Evolutionary conservation across 2,329 filamentous ascomycete genomes (phyloP), one percentile per base, ranked within the genome.

Genomic region (Talaromyces sp.): DNA sequence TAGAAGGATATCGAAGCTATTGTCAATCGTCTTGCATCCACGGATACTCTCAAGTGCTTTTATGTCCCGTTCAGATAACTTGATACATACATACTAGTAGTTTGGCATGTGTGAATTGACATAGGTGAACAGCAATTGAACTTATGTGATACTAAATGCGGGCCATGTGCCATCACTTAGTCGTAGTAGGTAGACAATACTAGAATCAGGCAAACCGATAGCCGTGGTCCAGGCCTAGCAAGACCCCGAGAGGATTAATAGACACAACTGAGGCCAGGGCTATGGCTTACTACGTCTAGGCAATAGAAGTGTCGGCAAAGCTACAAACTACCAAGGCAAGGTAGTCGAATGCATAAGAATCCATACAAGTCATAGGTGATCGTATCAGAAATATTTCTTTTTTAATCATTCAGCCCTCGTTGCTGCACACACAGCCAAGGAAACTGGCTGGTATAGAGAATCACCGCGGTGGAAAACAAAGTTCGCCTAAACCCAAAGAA

Each of bases 401-500:
- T 69, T 68, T 67, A 59, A 67, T 65, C 68, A 71, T 73, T 73
- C 69, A 72, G 69, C 65, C 67, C 55, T 67, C 59, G 56, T 65
- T 64, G 62, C 60, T 65, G 61, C 61, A 62, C 51, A 61, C 55
- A 61, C 61, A 67, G 63, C 61, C 65, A 60, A 57, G 54, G 58
- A 48, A 63, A 64, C 59, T 66, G 67, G 64, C 65, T 69, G 69
- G 65, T 70, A 66, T 70, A 69, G 66, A 66, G 67, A 65, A 71
- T 68, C 70, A 71, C 70, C 66, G 61, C 65, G 67, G 75, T 72
- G 68, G 66, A 72, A 68, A 65, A 65, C 67, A 67, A 65, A 64
- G 58, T 68, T 75, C 73, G 71, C 74, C 74, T 73, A 73, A 73
- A 75, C 73, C 73, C 69, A 75, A 72, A 70, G 66, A 69, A 69